These are phyloP conservation scores for Eucalyptus victrix DNA, from an alignment of 345 rosid genomes.

Conservation along the genomic window DNA sequence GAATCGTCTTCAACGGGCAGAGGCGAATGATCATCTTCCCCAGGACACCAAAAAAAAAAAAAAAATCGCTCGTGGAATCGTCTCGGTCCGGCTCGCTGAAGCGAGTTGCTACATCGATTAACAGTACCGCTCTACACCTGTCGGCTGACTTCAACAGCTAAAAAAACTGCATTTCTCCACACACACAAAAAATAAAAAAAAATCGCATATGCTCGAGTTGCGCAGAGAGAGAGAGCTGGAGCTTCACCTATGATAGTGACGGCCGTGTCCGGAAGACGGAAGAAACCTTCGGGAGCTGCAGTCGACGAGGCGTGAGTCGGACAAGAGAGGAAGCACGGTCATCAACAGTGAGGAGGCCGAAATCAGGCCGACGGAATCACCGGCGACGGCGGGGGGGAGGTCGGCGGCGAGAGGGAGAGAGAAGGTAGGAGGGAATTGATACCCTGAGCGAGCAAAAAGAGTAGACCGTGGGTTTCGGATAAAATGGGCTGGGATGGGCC, in stretches of 20 bases:
- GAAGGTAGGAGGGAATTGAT: background rate
- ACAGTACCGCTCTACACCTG: background rate
- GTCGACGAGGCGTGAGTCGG: background rate
- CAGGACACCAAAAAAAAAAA: background rate
- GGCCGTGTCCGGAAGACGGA: background rate
- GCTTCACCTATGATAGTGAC: background rate
- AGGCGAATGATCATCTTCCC: background rate
- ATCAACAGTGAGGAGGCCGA: background rate
- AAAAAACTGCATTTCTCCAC: background rate
- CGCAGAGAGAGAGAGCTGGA: background rate
- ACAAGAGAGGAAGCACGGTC: background rate
- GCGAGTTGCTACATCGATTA: rapidly evolving
- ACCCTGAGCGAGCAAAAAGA: background rate
- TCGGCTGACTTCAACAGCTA: background rate
- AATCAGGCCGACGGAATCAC: background rate
- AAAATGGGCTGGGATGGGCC: background rate
- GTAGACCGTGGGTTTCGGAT: background rate
- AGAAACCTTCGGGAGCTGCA: background rate
- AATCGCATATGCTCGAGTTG: background rate
- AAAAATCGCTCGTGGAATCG: background rate
- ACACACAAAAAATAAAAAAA: background rate
- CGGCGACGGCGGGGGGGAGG: background rate
- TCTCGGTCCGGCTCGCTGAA: background rate
- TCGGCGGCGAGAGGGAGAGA: background rate
- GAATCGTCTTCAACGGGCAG: background rate